phyloP scores from a whole-genome alignment of 306 rosid genomes.

The Lathyrus sativus region DNA sequence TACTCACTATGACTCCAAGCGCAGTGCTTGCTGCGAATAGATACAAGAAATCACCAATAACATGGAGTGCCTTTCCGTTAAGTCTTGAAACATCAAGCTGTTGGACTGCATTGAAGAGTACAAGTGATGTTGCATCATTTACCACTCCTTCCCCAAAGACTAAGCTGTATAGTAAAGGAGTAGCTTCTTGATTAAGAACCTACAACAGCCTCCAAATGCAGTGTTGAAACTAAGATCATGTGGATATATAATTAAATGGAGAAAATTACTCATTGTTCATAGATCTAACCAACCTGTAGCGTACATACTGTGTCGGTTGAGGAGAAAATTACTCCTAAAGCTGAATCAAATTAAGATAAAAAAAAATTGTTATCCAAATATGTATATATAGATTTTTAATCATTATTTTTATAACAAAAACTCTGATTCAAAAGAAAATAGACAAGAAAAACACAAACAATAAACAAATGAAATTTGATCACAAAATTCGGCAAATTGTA shows the following conservation, averaged over 20 bases:
- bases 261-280: constrained; percentile 31
- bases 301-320: constrained; percentile 95
- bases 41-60: constrained; percentile 71
- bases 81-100: constrained; percentile 65
- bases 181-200: constrained; percentile 91
- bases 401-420: background rate
- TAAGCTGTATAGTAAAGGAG: constrained; percentile 85
- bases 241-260: constrained; percentile 32
- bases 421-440: background rate
- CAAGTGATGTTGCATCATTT: constrained; percentile 93
- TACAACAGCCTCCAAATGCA: constrained; percentile 38
- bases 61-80: constrained; percentile 37
- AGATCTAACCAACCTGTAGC: constrained; percentile 71
- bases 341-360: constrained; percentile 53
- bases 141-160: constrained; percentile 97
- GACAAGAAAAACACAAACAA: background rate
- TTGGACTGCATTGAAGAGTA: constrained; percentile 86
- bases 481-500: too few species aligned
- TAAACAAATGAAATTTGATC: too few species aligned
- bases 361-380: constrained; percentile 30
- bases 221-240: constrained; percentile 17
- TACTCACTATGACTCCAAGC: constrained; percentile 75
- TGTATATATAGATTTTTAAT: background rate
- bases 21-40: constrained; percentile 77
- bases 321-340: constrained; percentile 84